Evolutionary conservation across 192 early-diverging fungal genomes (phyloP), one percentile per base, ranked within the genome.

Genomic region (Entomortierella chlamydospora): DNA sequence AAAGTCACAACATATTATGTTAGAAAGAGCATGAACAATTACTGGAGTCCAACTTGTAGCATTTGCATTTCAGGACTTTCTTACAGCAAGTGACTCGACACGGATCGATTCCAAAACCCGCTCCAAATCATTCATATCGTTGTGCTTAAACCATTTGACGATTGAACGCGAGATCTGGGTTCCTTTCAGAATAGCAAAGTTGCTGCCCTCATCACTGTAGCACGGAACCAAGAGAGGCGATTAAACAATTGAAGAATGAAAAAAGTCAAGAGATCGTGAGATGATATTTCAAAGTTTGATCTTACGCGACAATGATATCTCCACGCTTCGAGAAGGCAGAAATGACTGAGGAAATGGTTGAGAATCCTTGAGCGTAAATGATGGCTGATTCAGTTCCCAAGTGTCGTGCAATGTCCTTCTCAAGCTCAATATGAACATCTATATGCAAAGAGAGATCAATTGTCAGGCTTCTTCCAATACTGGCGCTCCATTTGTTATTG

Each of bases 61-160:
- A 37, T 7, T 10, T 47, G 15, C 3, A 11, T 47, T 15, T 11
- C 4, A 43, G 6, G 61, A 23, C 26, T 17, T 28, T 51, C 49
- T 68, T 80, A 91, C 90, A 61, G 81, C 80, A 50, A 73, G 59
- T 57, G 89, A 84, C 63, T 97, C 94, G 39, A 54, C 58, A 56
- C 91, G 83, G 53, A 98, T 87, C 43, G 93, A 90, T 59, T 87
- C 63, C 55, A 99, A 83, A 25, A 97, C 87, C 42, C 90, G 89
- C 82, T 99, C 95, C n/a, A 99, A 82, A 76, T 99, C 96, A 13
- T 90, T 84, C 93, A 99, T 93, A 68, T 99, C 95, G 78, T 99
- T 97, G 85, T 99, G 97, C 67, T 97, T 96, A 74, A 89, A 99
- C 84, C 87, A 96, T 61, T 89, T 89, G 49, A 99, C 88, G 68